Evolutionary conservation across 257 asterid genomes (phyloP).

Genomic region (Salvia miltiorrhiza): DNA sequence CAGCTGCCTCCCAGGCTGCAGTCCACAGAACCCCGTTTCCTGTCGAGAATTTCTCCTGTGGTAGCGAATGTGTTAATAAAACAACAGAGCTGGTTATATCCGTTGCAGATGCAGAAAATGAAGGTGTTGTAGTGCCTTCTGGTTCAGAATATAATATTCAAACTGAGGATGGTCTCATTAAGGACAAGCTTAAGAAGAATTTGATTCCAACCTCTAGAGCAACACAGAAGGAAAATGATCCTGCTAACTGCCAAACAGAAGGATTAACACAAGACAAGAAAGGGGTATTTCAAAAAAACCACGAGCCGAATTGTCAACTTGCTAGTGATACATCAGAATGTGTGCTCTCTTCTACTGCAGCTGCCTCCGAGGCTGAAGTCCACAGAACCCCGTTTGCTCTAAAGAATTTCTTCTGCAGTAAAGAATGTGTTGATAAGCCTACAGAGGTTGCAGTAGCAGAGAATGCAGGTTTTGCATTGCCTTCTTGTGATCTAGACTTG

Average conservation of each 20-base stretch:
- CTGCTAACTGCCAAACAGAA: slow-evolving; percentile 15
- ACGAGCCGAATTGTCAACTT: slow-evolving; percentile 24
- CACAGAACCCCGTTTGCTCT: slow-evolving; percentile 43
- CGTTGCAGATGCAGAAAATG: slow-evolving; percentile 24
- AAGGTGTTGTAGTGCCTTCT: slow-evolving; percentile 22
- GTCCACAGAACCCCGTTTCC: slow-evolving; percentile 38
- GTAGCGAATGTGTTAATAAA: slow-evolving; percentile 21
- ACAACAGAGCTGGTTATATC: slow-evolving; percentile 18
- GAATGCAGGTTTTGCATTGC: slow-evolving; percentile 19
- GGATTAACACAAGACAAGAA: background rate
- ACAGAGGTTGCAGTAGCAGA: slow-evolving; percentile 27
- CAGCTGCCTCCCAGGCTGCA: slow-evolving; percentile 6
- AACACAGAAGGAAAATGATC: slow-evolving; percentile 30
- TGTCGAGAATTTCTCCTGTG: slow-evolving; percentile 22
- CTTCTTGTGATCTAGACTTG: slow-evolving; percentile 14
- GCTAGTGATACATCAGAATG: slow-evolving; percentile 11
- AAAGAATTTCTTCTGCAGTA: slow-evolving; percentile 23
- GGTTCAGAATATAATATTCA: slow-evolving; percentile 17
- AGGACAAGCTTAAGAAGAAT: slow-evolving; percentile 19
- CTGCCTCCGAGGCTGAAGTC: slow-evolving; percentile 22
- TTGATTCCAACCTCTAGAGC: slow-evolving; percentile 14
- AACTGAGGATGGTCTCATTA: slow-evolving; percentile 8
- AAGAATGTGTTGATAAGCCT: slow-evolving; percentile 23
- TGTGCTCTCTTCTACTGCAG: slow-evolving; percentile 2
- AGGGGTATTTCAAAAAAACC: slow-evolving; percentile 14